Evolutionary conservation across 352 stramenopile species (phyloP).

Genomic region (Pythium insidiosum): DNA sequence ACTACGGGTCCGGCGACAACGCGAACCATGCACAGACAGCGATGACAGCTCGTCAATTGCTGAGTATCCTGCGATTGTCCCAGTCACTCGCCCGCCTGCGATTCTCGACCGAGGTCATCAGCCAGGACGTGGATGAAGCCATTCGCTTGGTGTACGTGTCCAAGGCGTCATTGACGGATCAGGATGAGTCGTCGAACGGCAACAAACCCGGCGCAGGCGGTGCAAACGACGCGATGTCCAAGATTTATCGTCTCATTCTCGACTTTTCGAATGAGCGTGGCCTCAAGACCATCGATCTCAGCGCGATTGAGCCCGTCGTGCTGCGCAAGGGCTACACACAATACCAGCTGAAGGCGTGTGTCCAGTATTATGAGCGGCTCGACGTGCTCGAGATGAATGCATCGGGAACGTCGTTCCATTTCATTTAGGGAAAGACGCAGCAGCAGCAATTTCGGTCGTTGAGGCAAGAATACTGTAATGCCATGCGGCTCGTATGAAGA

Average conservation of each 20-base stretch:
- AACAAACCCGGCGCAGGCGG: slow-evolving; percentile 11
- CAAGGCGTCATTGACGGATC: slow-evolving; percentile 92
- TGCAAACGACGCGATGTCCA: slow-evolving; percentile 89
- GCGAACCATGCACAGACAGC: slow-evolving; percentile 91
- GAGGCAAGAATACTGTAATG: too few relatives aligned
- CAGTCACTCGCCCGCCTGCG: slow-evolving; percentile 94
- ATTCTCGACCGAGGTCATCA: slow-evolving; percentile 93
- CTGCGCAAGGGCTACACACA: slow-evolving; percentile 95
- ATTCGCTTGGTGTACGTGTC: slow-evolving; percentile 96
- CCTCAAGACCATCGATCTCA: slow-evolving; percentile 72
- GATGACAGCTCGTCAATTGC: slow-evolving; percentile 97
- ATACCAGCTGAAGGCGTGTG: slow-evolving; percentile 91
- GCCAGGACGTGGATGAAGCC: slow-evolving; percentile 97
- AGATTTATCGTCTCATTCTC: slow-evolving; percentile 93
- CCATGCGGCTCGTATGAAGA: too few relatives aligned
- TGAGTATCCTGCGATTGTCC: slow-evolving; percentile 98
- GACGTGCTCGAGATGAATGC: slow-evolving; percentile 77
- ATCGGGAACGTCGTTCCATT: slow-evolving; percentile 71
- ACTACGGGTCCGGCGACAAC: slow-evolving; percentile 21
- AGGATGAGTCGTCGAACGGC: slow-evolving; percentile 57
- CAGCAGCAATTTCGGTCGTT: too few relatives aligned
- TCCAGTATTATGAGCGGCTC: slow-evolving; percentile 93
- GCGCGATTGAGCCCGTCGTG: slow-evolving; percentile 90
- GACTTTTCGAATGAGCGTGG: slow-evolving; percentile 87
- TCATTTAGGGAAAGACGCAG: slow-evolving; percentile 28